Evolutionary conservation across 129 eudicot genomes (phyloP), one percentile per base, ranked within the genome.

Genomic region (Cynara cardunculus): DNA sequence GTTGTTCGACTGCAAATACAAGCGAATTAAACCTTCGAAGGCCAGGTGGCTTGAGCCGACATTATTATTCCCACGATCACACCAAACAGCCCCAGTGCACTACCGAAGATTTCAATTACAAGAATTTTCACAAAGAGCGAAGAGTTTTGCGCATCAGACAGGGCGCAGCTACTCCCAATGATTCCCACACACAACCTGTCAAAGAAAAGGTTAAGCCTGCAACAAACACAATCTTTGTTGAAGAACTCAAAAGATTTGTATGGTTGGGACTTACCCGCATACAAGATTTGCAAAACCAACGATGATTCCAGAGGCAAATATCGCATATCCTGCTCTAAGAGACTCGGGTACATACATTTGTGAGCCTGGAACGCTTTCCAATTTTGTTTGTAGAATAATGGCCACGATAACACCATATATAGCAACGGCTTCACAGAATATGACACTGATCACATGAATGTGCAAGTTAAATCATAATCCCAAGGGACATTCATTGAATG

Each of bases 1-100:
- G 66, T 65, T 78, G 66, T 73, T 73, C 80, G n/a, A 41, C 39
- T 14, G 24, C 69, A 71, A 27, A 28, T 27, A 78, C 34, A 72
- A 71, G 25, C 37, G 72, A 72, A 21, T 46, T 41, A 78, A 12
- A 79, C 90, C 72, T 85, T 91, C 3, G 97, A 34, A 53, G 98
- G 98, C 98, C 98, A 94, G 21, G 97, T 87, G 21, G 98, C 98
- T 91, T 94, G 98, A 75, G 98, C 96, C 0, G 98, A 94, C 97
- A 94, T 94, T 81, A 94, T 94, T 37, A 94, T 94, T 64, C 98
- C 97, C 69, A 94, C 98, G 7, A 94, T 91, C 59, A 91, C 97
- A 62, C 98, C 97, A 84, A 94, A 94, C 82, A 94, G 84, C 62
- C 97, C 98, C 68, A 91, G 86, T 28, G 98, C 98, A 71, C 96